Base-by-base conservation (phyloP, 2,329 filamentous ascomycete genomes). In the Penicillium sp. region DNA sequence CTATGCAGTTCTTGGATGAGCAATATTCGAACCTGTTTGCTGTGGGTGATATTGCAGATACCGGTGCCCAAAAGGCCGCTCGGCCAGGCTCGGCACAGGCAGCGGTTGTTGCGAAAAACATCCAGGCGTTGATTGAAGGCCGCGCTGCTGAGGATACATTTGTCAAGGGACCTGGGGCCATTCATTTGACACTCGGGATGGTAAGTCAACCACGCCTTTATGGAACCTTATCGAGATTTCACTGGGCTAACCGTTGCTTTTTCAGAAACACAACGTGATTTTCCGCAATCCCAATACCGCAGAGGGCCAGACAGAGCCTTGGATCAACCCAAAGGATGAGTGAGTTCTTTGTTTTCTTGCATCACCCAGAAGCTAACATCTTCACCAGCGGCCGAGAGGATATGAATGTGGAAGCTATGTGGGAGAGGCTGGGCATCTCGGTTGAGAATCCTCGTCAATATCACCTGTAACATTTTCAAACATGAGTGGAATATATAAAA, bases 371-470 rank as follows among this genome's bases (percentile, higher is more conserved):
- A 16, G 15, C 57, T 38, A 23, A 39, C 34, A 21, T 9, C 21
- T 40, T 16, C 33, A 29, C 3, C 19, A 75, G 72, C 60, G 72
- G 72, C 7, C 66, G 58, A 54, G 73, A 72, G 48, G 73, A 75
- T 55, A 73, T 75, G 70, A 70, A 69, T 23, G 72, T 75, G 6
- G 72, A 74, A 53, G 65, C 59, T 3, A 70, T 73, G 62, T 75
- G 73, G 73, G 55, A 70, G 47, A 64, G 72, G 25, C 38, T 71
- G 31, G 72, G 72, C 0, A 60, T 74, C 8, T 19, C 62, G 11
- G 64, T 73, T 7, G 65, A 68, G 0, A 66, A 60, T 23, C 62
- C 69, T 3, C 64, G 65, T 36, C 66, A 74, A 57, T 75, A 74
- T 48, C 72, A 75, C 56, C 63, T 75, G 3, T 75, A 51, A 60